Conservation (phyloP, 257 asterid genomes). For the Orobanche coerulescens region DNA sequence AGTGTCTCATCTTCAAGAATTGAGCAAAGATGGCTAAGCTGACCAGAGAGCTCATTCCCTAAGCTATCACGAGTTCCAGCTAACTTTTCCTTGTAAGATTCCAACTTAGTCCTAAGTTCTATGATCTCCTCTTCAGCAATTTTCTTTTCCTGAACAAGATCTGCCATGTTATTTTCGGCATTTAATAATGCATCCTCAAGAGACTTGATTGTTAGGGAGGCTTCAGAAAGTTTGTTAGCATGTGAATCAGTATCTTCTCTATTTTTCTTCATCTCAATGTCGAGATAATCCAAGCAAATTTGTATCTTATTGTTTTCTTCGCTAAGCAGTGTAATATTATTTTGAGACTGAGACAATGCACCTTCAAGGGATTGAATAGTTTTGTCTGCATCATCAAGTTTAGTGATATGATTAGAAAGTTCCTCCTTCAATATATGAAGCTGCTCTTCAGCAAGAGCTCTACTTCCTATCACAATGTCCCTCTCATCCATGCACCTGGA, state of each 20-base stretch:
- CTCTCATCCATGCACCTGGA: slow-evolving; percentile 47
- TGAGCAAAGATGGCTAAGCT: slow-evolving; percentile 44
- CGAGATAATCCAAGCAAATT: slow-evolving; percentile 43
- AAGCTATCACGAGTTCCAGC: slow-evolving; percentile 50
- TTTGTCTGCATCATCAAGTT: slow-evolving; percentile 53
- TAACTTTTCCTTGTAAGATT: slow-evolving; percentile 66
- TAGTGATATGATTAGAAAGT: slow-evolving; percentile 33
- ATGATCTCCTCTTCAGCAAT: slow-evolving; percentile 49
- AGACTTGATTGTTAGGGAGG: slow-evolving; percentile 45
- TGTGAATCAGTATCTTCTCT: slow-evolving; percentile 54
- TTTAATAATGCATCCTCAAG: slow-evolving; percentile 51
- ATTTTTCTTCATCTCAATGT: slow-evolving; percentile 56
- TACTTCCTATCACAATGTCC: slow-evolving; percentile 40
- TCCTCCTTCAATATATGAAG: slow-evolving; percentile 46
- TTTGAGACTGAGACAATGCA: slow-evolving; percentile 54
- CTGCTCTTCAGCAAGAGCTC: slow-evolving; percentile 45
- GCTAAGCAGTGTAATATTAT: slow-evolving; percentile 43
- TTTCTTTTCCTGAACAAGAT: slow-evolving; percentile 51
- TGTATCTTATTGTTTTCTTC: slow-evolving; percentile 49
- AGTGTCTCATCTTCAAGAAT: slow-evolving; percentile 58
- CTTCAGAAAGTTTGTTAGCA: slow-evolving; percentile 54
- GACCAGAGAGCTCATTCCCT: slow-evolving; percentile 51
- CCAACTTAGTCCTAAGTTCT: slow-evolving; percentile 51
- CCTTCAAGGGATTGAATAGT: slow-evolving; percentile 72
- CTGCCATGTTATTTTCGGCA: slow-evolving; percentile 47